Evolutionary conservation across 179 eudicot species (phyloP), one percentile per base, ranked within the genome.

Genomic region (Beta macrorhiza): DNA sequence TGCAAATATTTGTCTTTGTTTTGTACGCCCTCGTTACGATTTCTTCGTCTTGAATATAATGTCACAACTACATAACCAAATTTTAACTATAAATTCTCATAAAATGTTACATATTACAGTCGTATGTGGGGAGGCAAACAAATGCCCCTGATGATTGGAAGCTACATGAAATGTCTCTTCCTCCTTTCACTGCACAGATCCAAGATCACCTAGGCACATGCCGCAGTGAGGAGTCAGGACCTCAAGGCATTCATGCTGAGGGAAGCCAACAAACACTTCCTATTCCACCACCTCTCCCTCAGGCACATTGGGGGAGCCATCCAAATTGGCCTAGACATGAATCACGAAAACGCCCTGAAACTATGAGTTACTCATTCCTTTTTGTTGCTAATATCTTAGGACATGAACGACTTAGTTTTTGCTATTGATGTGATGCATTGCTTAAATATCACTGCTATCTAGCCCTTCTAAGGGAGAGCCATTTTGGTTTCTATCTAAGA

Each of bases 51-150:
- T 25, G 25, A 25, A 25, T 25, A 25, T 25, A 25, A 25, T 25
- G 25, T 25, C 25, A 25, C 25, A 25, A 0, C 25, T 25, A 25
- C 25, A 25, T 25, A 25, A 25, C 25, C 25, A 25, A 25, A 25
- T 25, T 25, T 25, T 25, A 25, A 25, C 25, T 25, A 25, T 25
- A 25, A 25, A 25, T 25, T 25, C 25, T 25, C 25, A 25, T 25
- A 90, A 25, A 25, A 25, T 25, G 25, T 25, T 25, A 25, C 25
- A 25, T 0, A 25, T 25, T 96, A 77, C 97, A 91, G 84, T 92
- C 99, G 68, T 96, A 96, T 82, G 99, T 91, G 71, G 93, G 88
- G 80, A 92, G 99, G 85, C 97, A 90, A 87, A 87, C 90, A 72
- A 91, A 87, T 78, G 84, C 89, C 82, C 91, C 94, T 51, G 91